Evolutionary conservation across 768 basidiomycete species (phyloP).

Genomic region (Lanmaoa pseudosensibilis): DNA sequence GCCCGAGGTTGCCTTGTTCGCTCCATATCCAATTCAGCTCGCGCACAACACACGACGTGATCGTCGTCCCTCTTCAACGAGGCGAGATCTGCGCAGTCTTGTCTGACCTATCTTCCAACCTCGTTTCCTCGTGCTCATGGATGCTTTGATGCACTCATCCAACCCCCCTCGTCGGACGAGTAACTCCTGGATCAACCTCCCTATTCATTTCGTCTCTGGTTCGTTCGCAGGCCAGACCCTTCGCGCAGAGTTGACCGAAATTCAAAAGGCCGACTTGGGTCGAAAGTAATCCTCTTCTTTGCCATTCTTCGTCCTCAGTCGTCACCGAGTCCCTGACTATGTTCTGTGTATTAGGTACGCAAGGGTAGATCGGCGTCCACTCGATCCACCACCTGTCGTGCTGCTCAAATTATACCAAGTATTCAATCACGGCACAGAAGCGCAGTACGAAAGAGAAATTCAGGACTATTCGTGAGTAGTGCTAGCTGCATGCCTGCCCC

Average conservation of each 20-base stretch:
- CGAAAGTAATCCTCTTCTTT: slow-evolving; percentile 49
- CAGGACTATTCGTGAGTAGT: slow-evolving; percentile 47
- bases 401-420: slow-evolving; percentile 53
- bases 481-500: background rate
- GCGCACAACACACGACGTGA: slow-evolving; percentile 16
- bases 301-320: background rate
- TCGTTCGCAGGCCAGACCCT: slow-evolving; percentile 59
- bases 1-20: background rate
- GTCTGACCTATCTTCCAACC: background rate
- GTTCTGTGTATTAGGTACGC: slow-evolving; percentile 44
- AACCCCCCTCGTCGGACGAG: slow-evolving; percentile 28
- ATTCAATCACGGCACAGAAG: slow-evolving; percentile 38
- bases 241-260: slow-evolving; percentile 54
- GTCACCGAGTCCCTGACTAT: slow-evolving; percentile 3
- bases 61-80: slow-evolving; percentile 5
- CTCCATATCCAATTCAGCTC: slow-evolving; percentile 12
- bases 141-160: slow-evolving; percentile 15
- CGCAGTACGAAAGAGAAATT: slow-evolving; percentile 49
- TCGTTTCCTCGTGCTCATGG: slow-evolving; percentile 16
- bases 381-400: slow-evolving; percentile 66
- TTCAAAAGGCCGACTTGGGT: slow-evolving; percentile 67
- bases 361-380: slow-evolving; percentile 61
- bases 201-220: slow-evolving; percentile 57
- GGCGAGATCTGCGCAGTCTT: slow-evolving; percentile 6
- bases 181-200: slow-evolving; percentile 33